Percentiles rank a stretch among this genome's conserved stretches.
Conservation (phyloP, 2,329 filamentous ascomycete species). For the Drechslerella stenobrocha region DNA sequence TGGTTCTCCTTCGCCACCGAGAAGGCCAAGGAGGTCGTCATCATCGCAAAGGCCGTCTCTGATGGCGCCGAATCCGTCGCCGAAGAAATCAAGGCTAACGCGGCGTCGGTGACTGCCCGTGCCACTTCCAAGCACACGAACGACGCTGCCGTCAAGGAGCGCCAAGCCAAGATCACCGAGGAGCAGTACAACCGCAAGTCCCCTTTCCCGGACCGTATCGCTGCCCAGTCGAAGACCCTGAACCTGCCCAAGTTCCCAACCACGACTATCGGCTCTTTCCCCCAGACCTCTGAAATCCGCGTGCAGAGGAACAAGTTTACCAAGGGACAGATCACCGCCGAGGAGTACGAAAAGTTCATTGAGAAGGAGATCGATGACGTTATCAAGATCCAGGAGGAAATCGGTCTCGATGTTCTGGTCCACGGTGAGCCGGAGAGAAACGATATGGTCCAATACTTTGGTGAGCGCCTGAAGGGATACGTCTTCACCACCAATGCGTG, state of each 20-base stretch:
- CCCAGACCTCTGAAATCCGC: slow-evolving; percentile 98
- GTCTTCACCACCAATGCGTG: slow-evolving; percentile 98
- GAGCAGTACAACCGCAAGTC: slow-evolving; percentile 92
- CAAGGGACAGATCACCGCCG: slow-evolving; percentile 91
- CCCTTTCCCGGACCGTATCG: slow-evolving; percentile 79
- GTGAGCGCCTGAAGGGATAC: slow-evolving; percentile 94
- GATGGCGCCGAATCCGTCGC: slow-evolving; percentile 85
- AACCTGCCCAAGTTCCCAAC: slow-evolving; percentile 96
- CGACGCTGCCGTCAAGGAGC: slow-evolving; percentile 94
- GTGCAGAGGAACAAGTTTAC: slow-evolving; percentile 96
- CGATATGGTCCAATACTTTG: slow-evolving; percentile 99
- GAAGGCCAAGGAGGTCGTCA: slow-evolving; percentile 86
- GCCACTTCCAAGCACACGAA: slow-evolving; percentile 93
- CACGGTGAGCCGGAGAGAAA: slow-evolving; percentile 99
- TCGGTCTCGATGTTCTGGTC: slow-evolving; percentile 93
- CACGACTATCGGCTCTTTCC: slow-evolving; percentile 99
- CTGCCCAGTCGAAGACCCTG: slow-evolving; percentile 86
- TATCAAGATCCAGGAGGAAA: slow-evolving; percentile 96
- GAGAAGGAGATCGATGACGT: slow-evolving; percentile 97
- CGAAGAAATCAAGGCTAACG: slow-evolving; percentile 92
- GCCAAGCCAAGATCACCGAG: slow-evolving; percentile 81
- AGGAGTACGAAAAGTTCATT: slow-evolving; percentile 98
- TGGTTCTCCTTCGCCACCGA: slow-evolving; percentile 99
- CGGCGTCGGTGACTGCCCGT: slow-evolving; percentile 87
- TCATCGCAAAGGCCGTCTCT: slow-evolving; percentile 96